Evolutionary conservation across 768 basidiomycete genomes (phyloP).

Genomic region (Xerocomellus amylosporus): DNA sequence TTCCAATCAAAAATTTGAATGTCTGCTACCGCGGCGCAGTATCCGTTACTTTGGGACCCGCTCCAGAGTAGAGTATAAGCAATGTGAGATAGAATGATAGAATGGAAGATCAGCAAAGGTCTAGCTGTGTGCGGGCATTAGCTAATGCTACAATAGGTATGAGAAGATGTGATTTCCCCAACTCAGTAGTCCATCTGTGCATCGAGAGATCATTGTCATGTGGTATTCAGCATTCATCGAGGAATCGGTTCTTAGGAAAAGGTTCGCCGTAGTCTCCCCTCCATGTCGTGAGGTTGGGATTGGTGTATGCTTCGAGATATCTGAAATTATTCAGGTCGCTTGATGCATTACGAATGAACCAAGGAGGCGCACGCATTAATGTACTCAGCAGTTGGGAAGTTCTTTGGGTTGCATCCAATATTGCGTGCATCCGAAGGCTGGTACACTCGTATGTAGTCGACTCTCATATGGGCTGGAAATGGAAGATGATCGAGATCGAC

Average conservation of each 20-base stretch:
- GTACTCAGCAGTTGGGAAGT: conserved; percentile 69
- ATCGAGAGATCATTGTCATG: not conserved
- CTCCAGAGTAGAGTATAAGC: not conserved
- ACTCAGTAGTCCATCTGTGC: not conserved
- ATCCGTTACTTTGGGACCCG: not conserved
- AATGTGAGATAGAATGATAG: not conserved
- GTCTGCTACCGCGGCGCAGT: not conserved
- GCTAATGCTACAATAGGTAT: not conserved
- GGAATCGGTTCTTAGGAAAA: conserved; percentile 50
- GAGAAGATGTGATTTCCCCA: not conserved
- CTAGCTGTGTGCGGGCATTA: not conserved
- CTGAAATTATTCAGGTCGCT: conserved; percentile 30
- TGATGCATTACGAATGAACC: not conserved
- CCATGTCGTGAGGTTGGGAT: conserved; percentile 50
- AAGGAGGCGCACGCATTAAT: conserved; percentile 51
- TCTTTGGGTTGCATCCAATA: conserved; percentile 67
- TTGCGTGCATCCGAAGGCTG: conserved; percentile 60
- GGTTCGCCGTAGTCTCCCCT: conserved; percentile 41
- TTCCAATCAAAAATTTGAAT: not conserved
- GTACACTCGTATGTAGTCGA: conserved; percentile 70
- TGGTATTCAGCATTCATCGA: conserved; percentile 38
- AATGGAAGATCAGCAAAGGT: not conserved
- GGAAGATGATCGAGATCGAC: conserved; percentile 52
- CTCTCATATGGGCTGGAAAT: conserved; percentile 48
- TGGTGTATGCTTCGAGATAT: conserved; percentile 67